phyloP scores from a whole-genome alignment of 1,284 basidiomycete genomes.

The Sporisorium exsertum region DNA sequence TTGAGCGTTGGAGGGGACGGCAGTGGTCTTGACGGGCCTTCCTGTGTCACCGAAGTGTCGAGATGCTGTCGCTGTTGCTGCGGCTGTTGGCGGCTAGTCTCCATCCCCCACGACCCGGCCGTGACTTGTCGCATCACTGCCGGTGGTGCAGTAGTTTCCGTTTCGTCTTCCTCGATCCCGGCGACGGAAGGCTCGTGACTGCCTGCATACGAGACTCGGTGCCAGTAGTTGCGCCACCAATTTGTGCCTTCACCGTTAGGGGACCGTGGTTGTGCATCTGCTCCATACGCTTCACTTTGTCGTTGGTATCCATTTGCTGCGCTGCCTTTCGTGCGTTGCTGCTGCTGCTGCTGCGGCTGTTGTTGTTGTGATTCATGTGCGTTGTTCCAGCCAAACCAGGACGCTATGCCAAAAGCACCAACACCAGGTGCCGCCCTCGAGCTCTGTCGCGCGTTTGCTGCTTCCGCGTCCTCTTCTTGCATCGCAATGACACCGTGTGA shows the following conservation, averaged over 20 bases:
- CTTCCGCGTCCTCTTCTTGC: slow-evolving; percentile 16
- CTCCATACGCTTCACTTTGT: slow-evolving; percentile 7
- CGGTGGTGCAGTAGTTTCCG: slow-evolving; percentile 2
- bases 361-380: background rate
- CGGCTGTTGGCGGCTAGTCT: background rate
- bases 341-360: background rate
- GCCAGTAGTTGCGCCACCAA: slow-evolving; percentile 48
- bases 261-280: background rate
- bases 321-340: background rate
- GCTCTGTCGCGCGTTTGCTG: background rate
- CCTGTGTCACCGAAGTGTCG: background rate
- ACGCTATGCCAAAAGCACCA: slow-evolving; percentile 34
- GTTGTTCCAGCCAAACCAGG: slow-evolving; percentile 38
- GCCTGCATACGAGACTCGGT: slow-evolving; percentile 22
- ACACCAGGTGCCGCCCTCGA: slow-evolving; percentile 18
- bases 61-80: background rate
- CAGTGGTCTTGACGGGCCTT: background rate
- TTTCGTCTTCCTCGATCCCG: slow-evolving; percentile 21
- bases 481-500: slow-evolving; percentile 14
- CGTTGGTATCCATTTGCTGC: slow-evolving; percentile 4
- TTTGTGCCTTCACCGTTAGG: slow-evolving; percentile 15
- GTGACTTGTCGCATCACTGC: slow-evolving; percentile 35
- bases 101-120: slow-evolving; percentile 37
- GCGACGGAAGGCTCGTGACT: slow-evolving; percentile 29
- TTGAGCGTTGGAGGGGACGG: slow-evolving; percentile 13